A percentile compares a stretch with the other conserved stretches of the same genome.
Conservation (phyloP, 2,329 filamentous ascomycete species). For the Alternaria sp. region DNA sequence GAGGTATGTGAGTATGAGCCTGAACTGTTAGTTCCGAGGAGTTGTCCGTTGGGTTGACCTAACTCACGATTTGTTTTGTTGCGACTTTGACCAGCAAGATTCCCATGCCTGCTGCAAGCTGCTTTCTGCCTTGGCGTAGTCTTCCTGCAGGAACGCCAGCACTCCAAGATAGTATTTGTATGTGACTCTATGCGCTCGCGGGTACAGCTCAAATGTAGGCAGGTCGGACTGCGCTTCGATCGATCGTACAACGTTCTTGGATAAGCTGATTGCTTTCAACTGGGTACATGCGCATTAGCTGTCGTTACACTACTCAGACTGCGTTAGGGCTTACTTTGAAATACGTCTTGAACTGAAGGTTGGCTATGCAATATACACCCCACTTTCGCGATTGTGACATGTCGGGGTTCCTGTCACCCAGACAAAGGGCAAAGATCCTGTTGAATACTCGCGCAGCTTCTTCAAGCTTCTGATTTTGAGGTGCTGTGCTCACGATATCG, state of each 20-base stretch:
- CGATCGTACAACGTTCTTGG: slow-evolving; percentile 86
- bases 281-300: slow-evolving; percentile 30
- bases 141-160: slow-evolving; percentile 91
- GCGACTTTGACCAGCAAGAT: slow-evolving; percentile 76
- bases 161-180: slow-evolving; percentile 97
- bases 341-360: slow-evolving; percentile 96
- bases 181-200: slow-evolving; percentile 88
- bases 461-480: slow-evolving; percentile 82
- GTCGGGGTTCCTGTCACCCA: slow-evolving; percentile 83
- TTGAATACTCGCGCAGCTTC: slow-evolving; percentile 92
- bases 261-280: slow-evolving; percentile 86
- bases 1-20: slow-evolving; percentile 90
- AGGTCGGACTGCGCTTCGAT: slow-evolving; percentile 81
- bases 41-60: slow-evolving; percentile 35
- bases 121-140: slow-evolving; percentile 69
- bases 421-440: slow-evolving; percentile 86
- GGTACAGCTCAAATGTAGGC: slow-evolving; percentile 78
- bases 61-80: slow-evolving; percentile 76
- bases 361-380: slow-evolving; percentile 95
- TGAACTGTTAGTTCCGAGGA: slow-evolving; percentile 47
- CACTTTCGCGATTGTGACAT: slow-evolving; percentile 89
- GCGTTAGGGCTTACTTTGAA: slow-evolving; percentile 67
- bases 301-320: not conserved
- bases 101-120: slow-evolving; percentile 79
- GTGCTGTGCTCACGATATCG: slow-evolving; percentile 71